Conservation (phyloP, 2,329 filamentous ascomycete genomes). For the Aspergillus phoenicis region DNA sequence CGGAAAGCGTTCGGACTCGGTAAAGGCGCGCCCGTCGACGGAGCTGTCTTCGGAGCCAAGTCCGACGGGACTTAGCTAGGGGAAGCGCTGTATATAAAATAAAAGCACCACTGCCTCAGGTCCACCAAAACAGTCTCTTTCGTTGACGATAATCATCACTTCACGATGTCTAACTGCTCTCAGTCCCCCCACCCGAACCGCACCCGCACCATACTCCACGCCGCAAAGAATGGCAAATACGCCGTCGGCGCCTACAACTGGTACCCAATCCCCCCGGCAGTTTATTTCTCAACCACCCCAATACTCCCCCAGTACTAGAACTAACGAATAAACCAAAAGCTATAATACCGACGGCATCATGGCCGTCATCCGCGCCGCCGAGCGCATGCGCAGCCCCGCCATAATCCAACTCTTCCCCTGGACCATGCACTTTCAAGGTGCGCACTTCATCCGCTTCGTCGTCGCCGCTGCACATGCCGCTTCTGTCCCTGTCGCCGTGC, state of each 20-base stretch:
- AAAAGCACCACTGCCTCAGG: too few species aligned
- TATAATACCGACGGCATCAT: slow-evolving; percentile 70
- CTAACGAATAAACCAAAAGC: slow-evolving; percentile 25
- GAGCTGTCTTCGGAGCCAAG: too few species aligned
- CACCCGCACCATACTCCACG: slow-evolving; percentile 51
- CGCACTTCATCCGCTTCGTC: slow-evolving; percentile 54
- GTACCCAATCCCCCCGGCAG: slow-evolving; percentile 33
- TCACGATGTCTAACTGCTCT: too few species aligned
- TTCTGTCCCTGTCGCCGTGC: slow-evolving; percentile 59
- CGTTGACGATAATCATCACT: too few species aligned
- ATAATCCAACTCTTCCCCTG: slow-evolving; percentile 72
- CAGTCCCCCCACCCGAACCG: background rate
- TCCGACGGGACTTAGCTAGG: too few species aligned
- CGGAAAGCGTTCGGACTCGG: too few species aligned
- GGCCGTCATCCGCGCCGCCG: slow-evolving; percentile 65
- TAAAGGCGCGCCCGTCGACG: too few species aligned
- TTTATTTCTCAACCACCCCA: background rate
- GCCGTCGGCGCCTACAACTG: slow-evolving; percentile 51
- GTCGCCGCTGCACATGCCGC: slow-evolving; percentile 56
- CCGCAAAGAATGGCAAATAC: slow-evolving; percentile 55
- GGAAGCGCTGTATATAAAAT: too few species aligned
- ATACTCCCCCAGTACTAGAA: too few species aligned
- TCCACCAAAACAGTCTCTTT: too few species aligned
- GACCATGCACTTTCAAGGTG: slow-evolving; percentile 65
- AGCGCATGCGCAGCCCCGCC: slow-evolving; percentile 63